Evolutionary conservation across 1,284 basidiomycete species (phyloP), one percentile per base, ranked within the genome.

Genomic region (Fomitopsis palustris): DNA sequence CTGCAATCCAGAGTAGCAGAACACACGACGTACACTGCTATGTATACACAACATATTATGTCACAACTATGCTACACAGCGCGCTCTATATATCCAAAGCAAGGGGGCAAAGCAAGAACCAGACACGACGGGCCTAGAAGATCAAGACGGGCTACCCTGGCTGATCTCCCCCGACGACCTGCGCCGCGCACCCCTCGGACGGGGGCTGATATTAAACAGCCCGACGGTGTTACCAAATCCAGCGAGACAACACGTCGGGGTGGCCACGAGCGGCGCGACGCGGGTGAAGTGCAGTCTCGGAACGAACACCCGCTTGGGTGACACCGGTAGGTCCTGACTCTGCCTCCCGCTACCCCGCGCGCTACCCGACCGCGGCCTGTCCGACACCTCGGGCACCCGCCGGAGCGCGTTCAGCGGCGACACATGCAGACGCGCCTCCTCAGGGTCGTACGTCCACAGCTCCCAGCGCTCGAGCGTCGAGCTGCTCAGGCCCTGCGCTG

Each of bases 151-250:
- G 33, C 31, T 52, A 10, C 31, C 35, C 49, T 37, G 49, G 19
- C 19, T n/a, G 21, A 33, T 31, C 31, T 52, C 49, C n/a, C 49
- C 49, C 19, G 52, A 58, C 6, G 56, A 53, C 29, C 57, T 35
- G 16, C 52, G 51, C 21, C 52, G 16, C 31, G 21, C 25, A 8
- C 23, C 52, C 25, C 23, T 54, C 31, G 33, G 14, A 6, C 27
- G 43, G n/a, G 33, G 14, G 25, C 33, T 39, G 58, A 72, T 66
- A 54, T 61, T 64, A 65, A 92, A 82, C 49, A 88, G 65, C 29
- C 90, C 90, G 55, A 91, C 77, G 2, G 90, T 91, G 69, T 93
- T 93, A 47, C 91, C 91, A 66, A 93, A 90, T 16, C 90, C 90
- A 57, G 86, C 87, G 16, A 91, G 68, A 62, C 79, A 84, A 67